Evolutionary conservation across 768 basidiomycete species (phyloP).

Genomic region (Suillus subalutaceus): DNA sequence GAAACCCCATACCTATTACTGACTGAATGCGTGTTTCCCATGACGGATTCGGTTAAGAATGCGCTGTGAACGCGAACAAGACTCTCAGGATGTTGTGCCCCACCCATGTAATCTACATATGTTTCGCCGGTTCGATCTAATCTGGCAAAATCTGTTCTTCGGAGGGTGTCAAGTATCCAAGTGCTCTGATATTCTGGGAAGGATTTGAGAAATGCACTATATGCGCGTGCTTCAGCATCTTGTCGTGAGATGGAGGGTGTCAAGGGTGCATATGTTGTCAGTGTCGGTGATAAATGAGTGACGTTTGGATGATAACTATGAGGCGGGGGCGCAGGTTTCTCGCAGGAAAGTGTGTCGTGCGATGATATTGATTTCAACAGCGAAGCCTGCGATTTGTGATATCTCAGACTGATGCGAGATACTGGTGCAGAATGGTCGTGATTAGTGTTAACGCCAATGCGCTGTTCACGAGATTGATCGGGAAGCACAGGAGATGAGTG

Average conservation of each 20-base stretch:
- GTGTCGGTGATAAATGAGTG: conserved; percentile 13
- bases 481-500: conserved; percentile 26
- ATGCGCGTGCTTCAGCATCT: conserved; percentile 45
- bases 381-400: conserved; percentile 38
- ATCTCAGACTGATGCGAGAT: conserved; percentile 44
- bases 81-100: conserved; percentile 77
- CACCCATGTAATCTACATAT: conserved; percentile 89
- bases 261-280: conserved; percentile 31
- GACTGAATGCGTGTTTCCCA: conserved; percentile 86
- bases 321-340: conserved; percentile 21
- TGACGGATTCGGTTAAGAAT: conserved; percentile 65
- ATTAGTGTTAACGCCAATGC: conserved; percentile 13
- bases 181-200: conserved; percentile 65
- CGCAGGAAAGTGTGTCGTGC: conserved; percentile 43
- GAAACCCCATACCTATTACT: conserved; percentile 63
- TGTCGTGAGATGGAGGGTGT: conserved; percentile 25
- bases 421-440: conserved; percentile 18
- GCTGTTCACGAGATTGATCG: conserved; percentile 22
- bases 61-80: conserved; percentile 70
- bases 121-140: conserved; percentile 67
- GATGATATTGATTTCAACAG: conserved; percentile 39
- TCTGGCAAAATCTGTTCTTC: conserved; percentile 62
- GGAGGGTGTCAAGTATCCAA: conserved; percentile 71
- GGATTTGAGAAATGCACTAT: conserved; percentile 47
- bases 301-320: conserved; percentile 9